Percentiles rank a stretch among this genome's conserved stretches.
Evolutionary conservation across 768 basidiomycete species (phyloP).

Genomic region (Panaeolus cyanescens): DNA sequence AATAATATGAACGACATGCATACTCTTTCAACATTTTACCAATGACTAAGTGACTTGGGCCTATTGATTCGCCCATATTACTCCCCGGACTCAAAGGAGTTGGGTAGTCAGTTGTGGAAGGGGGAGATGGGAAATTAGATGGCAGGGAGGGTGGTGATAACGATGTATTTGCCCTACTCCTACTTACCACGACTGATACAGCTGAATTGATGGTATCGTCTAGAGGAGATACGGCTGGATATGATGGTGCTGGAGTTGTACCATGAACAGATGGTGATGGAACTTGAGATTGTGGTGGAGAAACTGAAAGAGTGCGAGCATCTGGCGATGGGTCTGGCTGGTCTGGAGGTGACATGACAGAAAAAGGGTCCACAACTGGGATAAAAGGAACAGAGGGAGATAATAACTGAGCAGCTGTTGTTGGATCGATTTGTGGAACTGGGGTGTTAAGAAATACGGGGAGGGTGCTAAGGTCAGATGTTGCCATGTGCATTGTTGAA

Average conservation of each 20-base stretch:
- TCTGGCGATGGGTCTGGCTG: constrained; percentile 40
- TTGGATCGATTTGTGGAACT: constrained; percentile 24
- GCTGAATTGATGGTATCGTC: constrained; percentile 46
- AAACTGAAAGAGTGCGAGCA: constrained; percentile 32
- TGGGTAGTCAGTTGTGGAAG: constrained; percentile 18
- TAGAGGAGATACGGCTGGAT: constrained; percentile 42
- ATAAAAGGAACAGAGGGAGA: constrained; percentile 39
- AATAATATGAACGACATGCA: constrained; percentile 20
- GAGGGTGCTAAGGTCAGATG: constrained; percentile 36
- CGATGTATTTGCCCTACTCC: constrained; percentile 42
- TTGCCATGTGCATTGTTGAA: constrained; percentile 38
- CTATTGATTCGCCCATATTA: constrained; percentile 21
- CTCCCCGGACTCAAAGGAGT: constrained; percentile 14
- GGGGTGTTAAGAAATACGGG: constrained; percentile 24
- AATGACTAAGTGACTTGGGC: constrained; percentile 32
- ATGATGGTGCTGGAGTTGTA: constrained; percentile 33
- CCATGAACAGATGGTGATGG: constrained; percentile 40
- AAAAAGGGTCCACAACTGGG: constrained; percentile 31
- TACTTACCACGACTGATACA: constrained; percentile 23
- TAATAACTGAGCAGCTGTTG: constrained; percentile 31
- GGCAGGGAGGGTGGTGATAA: constrained; percentile 27
- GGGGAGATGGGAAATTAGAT: constrained; percentile 21
- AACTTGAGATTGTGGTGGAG: constrained; percentile 36
- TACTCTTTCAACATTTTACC: constrained; percentile 55
- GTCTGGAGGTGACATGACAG: constrained; percentile 31